These are phyloP conservation scores for Lecanicillium sp. DNA, from an alignment of 2,329 filamentous ascomycete genomes.

Conservation along the genomic window DNA sequence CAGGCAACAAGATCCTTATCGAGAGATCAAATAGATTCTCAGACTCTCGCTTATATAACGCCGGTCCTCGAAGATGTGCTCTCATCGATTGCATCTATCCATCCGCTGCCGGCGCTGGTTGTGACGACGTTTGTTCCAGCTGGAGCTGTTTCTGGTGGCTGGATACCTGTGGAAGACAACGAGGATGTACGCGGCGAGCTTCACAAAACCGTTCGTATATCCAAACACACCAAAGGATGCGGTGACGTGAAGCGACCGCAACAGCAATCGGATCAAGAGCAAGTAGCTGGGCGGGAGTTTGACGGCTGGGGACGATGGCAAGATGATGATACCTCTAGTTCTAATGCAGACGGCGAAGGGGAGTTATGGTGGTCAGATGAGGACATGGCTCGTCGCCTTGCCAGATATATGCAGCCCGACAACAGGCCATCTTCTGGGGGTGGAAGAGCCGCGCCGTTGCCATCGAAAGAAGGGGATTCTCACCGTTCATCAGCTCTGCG, in stretches of 20 bases:
- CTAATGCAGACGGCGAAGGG: neutral
- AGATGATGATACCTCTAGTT: slow-evolving; percentile 7
- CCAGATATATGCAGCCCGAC: slow-evolving; percentile 26
- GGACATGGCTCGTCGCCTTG: slow-evolving; percentile 29
- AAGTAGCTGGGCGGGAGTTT: slow-evolving; percentile 18
- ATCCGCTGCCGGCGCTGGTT: slow-evolving; percentile 17
- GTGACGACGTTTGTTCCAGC: slow-evolving; percentile 31
- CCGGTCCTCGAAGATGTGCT: slow-evolving; percentile 30
- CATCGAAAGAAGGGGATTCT: slow-evolving; percentile 19
- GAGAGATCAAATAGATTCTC: slow-evolving; percentile 22
- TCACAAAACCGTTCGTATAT: slow-evolving; percentile 17
- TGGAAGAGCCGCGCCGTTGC: slow-evolving; percentile 12
- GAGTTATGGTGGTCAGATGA: slow-evolving; percentile 34
- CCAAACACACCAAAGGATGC: neutral
- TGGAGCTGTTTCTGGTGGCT: slow-evolving; percentile 20
- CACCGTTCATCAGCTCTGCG: slow-evolving; percentile 20
- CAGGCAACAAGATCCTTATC: slow-evolving; percentile 17
- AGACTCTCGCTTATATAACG: slow-evolving; percentile 23
- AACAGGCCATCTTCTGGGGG: too few relatives aligned
- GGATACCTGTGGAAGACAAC: slow-evolving; percentile 17
- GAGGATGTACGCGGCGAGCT: slow-evolving; percentile 19
- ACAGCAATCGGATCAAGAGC: neutral
- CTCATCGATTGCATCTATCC: slow-evolving; percentile 19
- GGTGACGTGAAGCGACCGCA: slow-evolving; percentile 1
- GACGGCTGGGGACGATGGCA: slow-evolving; percentile 34